Percentiles rank a stretch among this genome's conserved stretches.
These are phyloP conservation scores for Senna tora DNA, from an alignment of 306 rosid genomes.

Conservation along the genomic window DNA sequence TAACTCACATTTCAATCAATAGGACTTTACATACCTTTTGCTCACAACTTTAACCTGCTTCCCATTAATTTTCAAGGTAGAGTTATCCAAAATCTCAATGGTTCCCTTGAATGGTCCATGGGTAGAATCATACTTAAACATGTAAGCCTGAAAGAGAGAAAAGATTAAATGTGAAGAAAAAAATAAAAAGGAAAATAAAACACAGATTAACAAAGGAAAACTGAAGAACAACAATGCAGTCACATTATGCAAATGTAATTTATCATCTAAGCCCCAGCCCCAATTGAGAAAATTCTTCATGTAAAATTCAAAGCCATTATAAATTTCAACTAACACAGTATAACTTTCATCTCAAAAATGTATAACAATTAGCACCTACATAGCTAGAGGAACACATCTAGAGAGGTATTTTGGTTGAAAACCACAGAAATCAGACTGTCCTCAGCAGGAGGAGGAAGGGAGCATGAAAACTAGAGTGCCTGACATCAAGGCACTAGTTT, in stretches of 20 bases:
- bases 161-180: background rate
- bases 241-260: background rate
- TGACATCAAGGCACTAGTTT: background rate
- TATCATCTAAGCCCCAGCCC: background rate
- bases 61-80: conserved; percentile 89
- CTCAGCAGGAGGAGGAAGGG: background rate
- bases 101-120: conserved; percentile 86
- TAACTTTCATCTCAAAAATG: background rate
- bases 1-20: conserved; percentile 26
- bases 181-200: background rate
- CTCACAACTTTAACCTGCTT: conserved; percentile 72
- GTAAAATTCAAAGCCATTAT: conserved; percentile 4
- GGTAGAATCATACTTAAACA: conserved; percentile 94
- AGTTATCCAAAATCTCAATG: conserved; percentile 63
- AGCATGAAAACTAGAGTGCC: background rate
- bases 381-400: background rate
- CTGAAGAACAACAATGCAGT: conserved; percentile 17
- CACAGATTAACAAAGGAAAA: conserved; percentile 24
- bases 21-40: conserved; percentile 61
- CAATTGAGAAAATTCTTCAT: background rate
- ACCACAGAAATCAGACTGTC: background rate
- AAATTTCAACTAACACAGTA: background rate
- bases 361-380: background rate
- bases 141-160: conserved; percentile 73
- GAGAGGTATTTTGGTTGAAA: background rate